Evolutionary conservation across 768 basidiomycete genomes (phyloP).

Genomic region (Leccinum variicolor): DNA sequence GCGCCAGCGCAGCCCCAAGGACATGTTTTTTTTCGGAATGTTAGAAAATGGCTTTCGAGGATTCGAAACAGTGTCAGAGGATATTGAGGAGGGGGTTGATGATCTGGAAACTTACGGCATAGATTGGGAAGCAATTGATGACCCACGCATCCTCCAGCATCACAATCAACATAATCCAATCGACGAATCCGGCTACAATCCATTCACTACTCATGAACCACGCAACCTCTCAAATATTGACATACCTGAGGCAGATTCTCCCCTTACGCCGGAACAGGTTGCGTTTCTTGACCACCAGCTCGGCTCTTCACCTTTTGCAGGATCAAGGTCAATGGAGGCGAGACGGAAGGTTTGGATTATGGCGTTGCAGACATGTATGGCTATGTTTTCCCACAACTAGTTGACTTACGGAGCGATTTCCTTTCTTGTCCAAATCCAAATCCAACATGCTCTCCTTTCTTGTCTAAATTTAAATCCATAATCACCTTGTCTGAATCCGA

Average conservation of each 20-base stretch:
- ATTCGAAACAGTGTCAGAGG: not conserved
- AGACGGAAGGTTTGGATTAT: not conserved
- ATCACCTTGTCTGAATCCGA: too few relatives aligned
- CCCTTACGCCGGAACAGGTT: not conserved
- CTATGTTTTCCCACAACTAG: not conserved
- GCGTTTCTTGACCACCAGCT: not conserved
- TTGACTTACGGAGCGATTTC: not conserved
- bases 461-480: too few relatives aligned
- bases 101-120: not conserved
- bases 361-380: not conserved
- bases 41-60: not conserved
- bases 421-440: not conserved
- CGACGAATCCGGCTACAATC: not conserved
- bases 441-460: too few relatives aligned
- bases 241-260: not conserved
- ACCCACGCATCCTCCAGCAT: not conserved
- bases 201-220: not conserved
- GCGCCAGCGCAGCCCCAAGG: not conserved
- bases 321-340: not conserved
- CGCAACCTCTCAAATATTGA: not conserved
- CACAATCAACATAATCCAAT: not conserved
- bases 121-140: not conserved
- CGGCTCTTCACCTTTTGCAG: not conserved
- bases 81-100: not conserved
- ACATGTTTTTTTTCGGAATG: not conserved